These are phyloP conservation scores for Scopulariopsis brevicaulis DNA, from an alignment of 2,329 filamentous ascomycete genomes.

Conservation along the genomic window DNA sequence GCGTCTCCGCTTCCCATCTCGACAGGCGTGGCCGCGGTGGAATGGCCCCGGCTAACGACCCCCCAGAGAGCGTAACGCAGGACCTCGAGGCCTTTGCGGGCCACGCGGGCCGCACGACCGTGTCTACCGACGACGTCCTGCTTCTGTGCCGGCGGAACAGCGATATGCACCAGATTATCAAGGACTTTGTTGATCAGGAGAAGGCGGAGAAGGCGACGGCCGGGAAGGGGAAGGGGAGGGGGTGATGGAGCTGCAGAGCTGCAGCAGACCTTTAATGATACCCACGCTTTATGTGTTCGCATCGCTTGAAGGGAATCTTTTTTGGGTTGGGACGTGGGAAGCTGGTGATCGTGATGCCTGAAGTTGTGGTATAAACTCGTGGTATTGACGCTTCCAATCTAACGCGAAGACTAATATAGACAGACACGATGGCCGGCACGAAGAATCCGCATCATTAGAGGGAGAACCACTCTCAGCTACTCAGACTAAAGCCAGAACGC, in stretches of 20 bases:
- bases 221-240: conserved; percentile 1
- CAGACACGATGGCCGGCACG: neutral
- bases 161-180: conserved; percentile 67
- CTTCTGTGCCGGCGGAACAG: conserved; percentile 81
- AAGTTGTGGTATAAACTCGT: neutral
- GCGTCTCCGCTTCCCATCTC: neutral
- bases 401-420: neutral
- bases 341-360: neutral
- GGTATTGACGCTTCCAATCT: neutral
- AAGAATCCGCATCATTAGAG: neutral
- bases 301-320: neutral
- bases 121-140: conserved; percentile 80
- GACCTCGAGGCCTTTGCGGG: conserved; percentile 48
- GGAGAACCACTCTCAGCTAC: neutral
- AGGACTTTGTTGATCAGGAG: conserved; percentile 51
- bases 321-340: too few relatives aligned
- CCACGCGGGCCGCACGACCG: conserved; percentile 70
- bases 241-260: conserved; percentile 1
- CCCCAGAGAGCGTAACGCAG: conserved; percentile 40
- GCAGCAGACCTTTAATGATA: neutral
- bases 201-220: conserved; percentile 27
- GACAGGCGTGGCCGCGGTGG: too few relatives aligned
- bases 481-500: neutral
- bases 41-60: neutral
- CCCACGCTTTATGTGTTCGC: neutral